phyloP scores from a whole-genome alignment of 2,329 filamentous ascomycete genomes.

The Alternaria conjuncta region DNA sequence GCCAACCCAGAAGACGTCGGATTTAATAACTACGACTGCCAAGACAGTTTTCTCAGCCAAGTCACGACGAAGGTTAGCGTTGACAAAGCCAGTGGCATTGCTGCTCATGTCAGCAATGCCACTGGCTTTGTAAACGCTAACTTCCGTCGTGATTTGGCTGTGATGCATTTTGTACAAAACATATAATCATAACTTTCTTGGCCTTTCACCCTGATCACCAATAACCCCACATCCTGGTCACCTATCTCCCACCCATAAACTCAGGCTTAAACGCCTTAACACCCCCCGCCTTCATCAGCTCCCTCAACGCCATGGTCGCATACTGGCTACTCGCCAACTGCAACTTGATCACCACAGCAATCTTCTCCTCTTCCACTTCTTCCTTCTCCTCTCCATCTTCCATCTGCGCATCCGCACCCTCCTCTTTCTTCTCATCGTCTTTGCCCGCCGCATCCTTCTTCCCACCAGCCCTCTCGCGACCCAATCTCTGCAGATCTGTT shows the following conservation, averaged over 20 bases:
- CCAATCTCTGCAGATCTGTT: constrained; percentile 79
- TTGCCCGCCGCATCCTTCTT: constrained; percentile 50
- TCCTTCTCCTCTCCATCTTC: constrained; percentile 30
- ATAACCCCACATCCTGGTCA: neutral
- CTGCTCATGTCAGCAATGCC: no score
- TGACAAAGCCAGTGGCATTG: no score
- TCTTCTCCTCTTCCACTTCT: constrained; percentile 52
- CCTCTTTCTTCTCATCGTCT: constrained; percentile 24
- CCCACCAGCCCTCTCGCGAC: constrained; percentile 50
- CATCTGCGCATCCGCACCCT: constrained; percentile 16
- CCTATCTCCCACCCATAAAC: constrained; percentile 58
- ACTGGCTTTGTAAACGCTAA: no score
- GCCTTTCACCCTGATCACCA: no score
- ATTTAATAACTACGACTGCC: neutral
- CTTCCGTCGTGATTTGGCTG: no score
- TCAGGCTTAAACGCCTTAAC: constrained; percentile 68
- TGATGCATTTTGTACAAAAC: no score
- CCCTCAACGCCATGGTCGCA: constrained; percentile 81
- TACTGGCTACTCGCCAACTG: constrained; percentile 81
- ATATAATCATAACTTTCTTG: no score
- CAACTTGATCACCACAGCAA: constrained; percentile 75
- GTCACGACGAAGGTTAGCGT: no score
- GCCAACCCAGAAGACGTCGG: neutral
- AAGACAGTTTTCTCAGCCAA: neutral
- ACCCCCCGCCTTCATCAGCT: constrained; percentile 74